phyloP scores from a whole-genome alignment of 306 rosid species.

The Acacia confusa region DNA sequence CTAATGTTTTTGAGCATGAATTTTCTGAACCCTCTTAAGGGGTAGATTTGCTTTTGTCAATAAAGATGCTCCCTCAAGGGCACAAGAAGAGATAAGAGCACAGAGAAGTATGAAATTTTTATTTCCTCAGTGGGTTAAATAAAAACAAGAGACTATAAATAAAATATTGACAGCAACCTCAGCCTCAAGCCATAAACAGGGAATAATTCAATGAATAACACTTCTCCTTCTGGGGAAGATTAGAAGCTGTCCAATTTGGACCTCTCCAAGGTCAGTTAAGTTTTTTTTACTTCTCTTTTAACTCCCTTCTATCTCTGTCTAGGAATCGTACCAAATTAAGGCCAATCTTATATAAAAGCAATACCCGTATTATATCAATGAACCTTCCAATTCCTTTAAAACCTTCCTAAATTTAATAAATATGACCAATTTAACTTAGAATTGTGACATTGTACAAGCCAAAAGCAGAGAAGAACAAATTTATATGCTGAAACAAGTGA shows the following conservation, averaged over 20 bases:
- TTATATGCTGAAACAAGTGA: not conserved
- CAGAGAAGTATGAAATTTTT: not conserved
- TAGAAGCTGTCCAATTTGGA: not conserved
- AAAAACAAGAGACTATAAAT: not conserved
- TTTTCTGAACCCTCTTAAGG: slow-evolving; percentile 14
- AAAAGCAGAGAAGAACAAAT: not conserved
- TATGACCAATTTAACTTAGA: not conserved
- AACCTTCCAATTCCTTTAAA: not conserved
- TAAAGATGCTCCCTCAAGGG: not conserved
- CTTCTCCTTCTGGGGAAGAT: not conserved
- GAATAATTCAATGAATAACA: not conserved
- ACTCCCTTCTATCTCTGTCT: not conserved
- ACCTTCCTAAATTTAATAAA: not conserved
- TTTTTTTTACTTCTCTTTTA: not conserved
- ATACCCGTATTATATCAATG: not conserved
- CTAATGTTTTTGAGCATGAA: not conserved
- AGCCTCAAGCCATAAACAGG: not conserved
- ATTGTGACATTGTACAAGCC: not conserved
- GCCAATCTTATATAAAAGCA: not conserved
- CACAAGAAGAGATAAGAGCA: not conserved
- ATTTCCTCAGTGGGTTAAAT: not conserved
- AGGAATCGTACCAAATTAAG: slow-evolving; percentile 2
- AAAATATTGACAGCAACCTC: not conserved
- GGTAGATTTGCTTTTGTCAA: not conserved
- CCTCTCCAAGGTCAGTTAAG: not conserved